Evolutionary conservation across 305 asterid genomes (phyloP), one percentile per base, ranked within the genome.

Genomic region (Andrographis paniculata): DNA sequence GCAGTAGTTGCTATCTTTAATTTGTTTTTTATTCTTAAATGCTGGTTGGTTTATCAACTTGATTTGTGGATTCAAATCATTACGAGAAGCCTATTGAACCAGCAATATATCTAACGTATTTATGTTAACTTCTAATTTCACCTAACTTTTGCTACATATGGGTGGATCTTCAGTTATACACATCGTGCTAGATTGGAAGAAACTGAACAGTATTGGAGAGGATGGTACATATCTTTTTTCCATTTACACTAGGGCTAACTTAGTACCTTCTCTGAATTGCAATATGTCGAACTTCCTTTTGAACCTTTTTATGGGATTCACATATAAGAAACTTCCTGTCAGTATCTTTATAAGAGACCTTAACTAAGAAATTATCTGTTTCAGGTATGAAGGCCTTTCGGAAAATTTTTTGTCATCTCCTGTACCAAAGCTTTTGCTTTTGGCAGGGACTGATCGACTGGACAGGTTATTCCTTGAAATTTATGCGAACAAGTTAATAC

Each of bases 361-460:
- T 28, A 31, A 12, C n/a, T 54, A 16, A 43, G 22, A n/a, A 36
- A 28, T 35, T 40, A 13, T 45, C 40, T 59, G 59, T 74, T 63
- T 69, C 88, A 85, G 98, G 98, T 89, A 89, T 52, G 98, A 91
- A 77, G 96, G 98, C 62, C 95, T 91, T 68, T 91, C 98, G 17
- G 94, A 86, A 23, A 83, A 76, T 15, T 91, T 82, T 62, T 63
- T 91, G 69, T 73, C 95, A 30, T 63, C 75, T 64, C 87, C 96
- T 20, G 92, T 76, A 42, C 89, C 98, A 52, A 86, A 91, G 64
- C 79, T 91, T 65, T 70, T 91, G 75, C 98, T 91, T 63, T 71
- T 91, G 67, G 96, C 98, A 8, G 96, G 98, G 59, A 91, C 96
- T 22, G 98, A 91, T 72, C 73, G 98, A 58, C 78, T 91, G 50